phyloP scores from a whole-genome alignment of 371 early-diverging fungal species.

The Apophysomyces variabilis region DNA sequence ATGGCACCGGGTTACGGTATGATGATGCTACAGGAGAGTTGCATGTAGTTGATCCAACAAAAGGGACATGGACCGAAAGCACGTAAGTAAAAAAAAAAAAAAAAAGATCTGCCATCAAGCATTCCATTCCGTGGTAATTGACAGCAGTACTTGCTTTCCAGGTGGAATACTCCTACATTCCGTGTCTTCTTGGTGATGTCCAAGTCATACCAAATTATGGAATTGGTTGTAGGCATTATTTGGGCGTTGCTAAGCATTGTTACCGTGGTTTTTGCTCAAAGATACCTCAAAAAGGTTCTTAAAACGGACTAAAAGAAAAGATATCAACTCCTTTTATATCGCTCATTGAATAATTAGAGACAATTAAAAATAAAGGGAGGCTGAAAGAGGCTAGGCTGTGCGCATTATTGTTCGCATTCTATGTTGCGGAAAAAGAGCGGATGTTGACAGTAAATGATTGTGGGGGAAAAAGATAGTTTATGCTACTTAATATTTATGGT shows the following conservation, averaged over 20 bases:
- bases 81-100: constrained; percentile 50
- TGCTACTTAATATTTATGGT: too few relatives aligned
- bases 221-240: constrained; percentile 65
- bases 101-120: neutral
- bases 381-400: too few relatives aligned
- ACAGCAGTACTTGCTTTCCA: constrained; percentile 19
- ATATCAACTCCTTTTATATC: too few relatives aligned
- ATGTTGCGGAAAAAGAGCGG: too few relatives aligned
- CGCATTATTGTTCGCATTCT: too few relatives aligned
- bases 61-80: constrained; percentile 75
- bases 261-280: constrained; percentile 36
- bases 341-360: too few relatives aligned
- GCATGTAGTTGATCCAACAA: constrained; percentile 63
- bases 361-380: too few relatives aligned
- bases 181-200: constrained; percentile 65
- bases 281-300: constrained; percentile 47
- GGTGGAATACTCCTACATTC: constrained; percentile 58
- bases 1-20: constrained; percentile 71
- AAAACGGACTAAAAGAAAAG: constrained; percentile 36
- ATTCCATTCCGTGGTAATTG: neutral
- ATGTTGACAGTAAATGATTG: too few relatives aligned
- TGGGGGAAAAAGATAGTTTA: too few relatives aligned
- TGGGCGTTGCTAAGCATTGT: constrained; percentile 44
- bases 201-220: constrained; percentile 57
- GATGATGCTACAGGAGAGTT: constrained; percentile 51